Evolutionary conservation across 805 yeast genomes (phyloP).

Genomic region (Teunomyces kruisii): DNA sequence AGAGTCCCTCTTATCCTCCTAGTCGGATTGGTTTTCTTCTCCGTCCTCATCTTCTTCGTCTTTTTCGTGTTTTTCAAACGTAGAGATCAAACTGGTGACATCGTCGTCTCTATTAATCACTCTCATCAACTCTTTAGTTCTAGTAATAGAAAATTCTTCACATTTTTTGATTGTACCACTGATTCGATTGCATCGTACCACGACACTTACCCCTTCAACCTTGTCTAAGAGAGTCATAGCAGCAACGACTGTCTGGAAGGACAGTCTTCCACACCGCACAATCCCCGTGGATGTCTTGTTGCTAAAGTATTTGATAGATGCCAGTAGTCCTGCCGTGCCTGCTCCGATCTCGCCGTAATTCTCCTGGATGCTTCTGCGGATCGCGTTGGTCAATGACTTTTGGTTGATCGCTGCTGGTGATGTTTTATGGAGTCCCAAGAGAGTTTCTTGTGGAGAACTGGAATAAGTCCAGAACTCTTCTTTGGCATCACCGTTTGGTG

Average conservation of each 20-base stretch:
- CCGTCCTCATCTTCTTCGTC: constrained; percentile 7
- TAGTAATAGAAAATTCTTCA: constrained; percentile 62
- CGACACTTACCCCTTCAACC: constrained; percentile 49
- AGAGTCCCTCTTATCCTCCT: neutral
- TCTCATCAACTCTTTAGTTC: constrained; percentile 42
- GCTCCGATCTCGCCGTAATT: constrained; percentile 80
- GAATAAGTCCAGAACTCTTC: constrained; percentile 22
- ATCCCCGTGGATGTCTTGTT: constrained; percentile 83
- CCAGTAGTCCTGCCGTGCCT: constrained; percentile 59
- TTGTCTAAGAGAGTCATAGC: constrained; percentile 59
- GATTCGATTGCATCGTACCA: constrained; percentile 63
- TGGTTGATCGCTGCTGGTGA: constrained; percentile 50
- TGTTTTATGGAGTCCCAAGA: constrained; percentile 50
- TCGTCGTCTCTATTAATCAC: constrained; percentile 11
- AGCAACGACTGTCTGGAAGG: constrained; percentile 60
- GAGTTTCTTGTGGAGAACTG: constrained; percentile 33
- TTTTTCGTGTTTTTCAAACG: neutral
- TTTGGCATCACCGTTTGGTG: constrained; percentile 34
- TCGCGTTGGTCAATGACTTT: constrained; percentile 49
- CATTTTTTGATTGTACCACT: constrained; percentile 89
- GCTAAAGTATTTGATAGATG: constrained; percentile 77
- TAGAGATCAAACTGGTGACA: neutral
- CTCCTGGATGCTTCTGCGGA: constrained; percentile 56
- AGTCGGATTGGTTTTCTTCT: neutral
- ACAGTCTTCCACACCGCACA: constrained; percentile 69